Conservation (phyloP, 352 stramenopile genomes). For the Globisporangium barbulae region DNA sequence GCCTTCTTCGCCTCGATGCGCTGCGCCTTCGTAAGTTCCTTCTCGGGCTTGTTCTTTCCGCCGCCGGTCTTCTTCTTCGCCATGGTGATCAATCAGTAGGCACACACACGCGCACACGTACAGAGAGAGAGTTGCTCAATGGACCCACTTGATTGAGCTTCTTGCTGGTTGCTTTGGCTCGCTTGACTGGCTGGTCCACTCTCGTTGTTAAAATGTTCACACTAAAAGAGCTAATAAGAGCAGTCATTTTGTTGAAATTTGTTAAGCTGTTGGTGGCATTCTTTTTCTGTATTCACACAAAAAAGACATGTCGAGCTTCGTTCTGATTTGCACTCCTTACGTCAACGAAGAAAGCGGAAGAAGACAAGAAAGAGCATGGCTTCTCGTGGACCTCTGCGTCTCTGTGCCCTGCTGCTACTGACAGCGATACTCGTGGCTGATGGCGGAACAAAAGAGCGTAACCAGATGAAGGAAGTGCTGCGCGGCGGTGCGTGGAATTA, state of each 20-base stretch:
- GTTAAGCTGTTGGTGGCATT: neutral
- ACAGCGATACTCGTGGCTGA: neutral
- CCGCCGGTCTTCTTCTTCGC: slow-evolving; percentile 62
- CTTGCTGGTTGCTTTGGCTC: neutral
- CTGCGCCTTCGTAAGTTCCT: slow-evolving; percentile 66
- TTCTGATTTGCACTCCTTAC: too few species aligned
- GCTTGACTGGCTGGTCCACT: neutral
- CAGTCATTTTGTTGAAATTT: neutral
- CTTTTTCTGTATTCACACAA: neutral
- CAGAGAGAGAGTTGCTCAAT: slow-evolving; percentile 2
- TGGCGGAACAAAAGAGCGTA: neutral
- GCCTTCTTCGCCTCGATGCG: slow-evolving; percentile 80
- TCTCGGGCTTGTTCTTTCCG: slow-evolving; percentile 54
- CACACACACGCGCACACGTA: neutral
- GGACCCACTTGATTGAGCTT: neutral
- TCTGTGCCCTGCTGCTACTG: neutral
- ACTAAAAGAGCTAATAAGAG: neutral
- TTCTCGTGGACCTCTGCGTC: neutral
- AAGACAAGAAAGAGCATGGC: neutral
- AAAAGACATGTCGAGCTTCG: too few species aligned
- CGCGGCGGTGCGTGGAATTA: slow-evolving; percentile 31
- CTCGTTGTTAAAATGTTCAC: too few species aligned
- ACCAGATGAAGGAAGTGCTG: slow-evolving; percentile 7
- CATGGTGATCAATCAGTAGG: slow-evolving; percentile 26
- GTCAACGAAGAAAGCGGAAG: neutral